phyloP scores from a whole-genome alignment of 2,329 filamentous ascomycete genomes.

The Phyllosticta ampelicida region DNA sequence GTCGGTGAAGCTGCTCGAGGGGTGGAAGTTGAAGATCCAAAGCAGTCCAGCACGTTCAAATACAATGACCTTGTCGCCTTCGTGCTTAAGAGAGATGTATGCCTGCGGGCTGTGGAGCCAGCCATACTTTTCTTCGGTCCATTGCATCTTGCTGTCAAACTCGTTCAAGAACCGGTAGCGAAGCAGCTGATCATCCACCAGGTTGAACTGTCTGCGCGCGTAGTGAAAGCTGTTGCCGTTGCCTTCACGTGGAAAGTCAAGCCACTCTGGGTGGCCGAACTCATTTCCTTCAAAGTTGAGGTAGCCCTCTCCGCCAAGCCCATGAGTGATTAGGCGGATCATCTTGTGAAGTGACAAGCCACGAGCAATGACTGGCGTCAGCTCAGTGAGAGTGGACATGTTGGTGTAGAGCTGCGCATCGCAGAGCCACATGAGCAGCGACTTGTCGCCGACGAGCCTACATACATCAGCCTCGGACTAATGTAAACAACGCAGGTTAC shows the following conservation, averaged over 20 bases:
- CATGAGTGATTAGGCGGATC: slow-evolving; percentile 88
- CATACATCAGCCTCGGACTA: slow-evolving; percentile 14
- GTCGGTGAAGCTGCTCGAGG: slow-evolving; percentile 73
- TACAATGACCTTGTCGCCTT: slow-evolving; percentile 85
- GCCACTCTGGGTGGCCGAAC: slow-evolving; percentile 97
- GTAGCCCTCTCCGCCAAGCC: slow-evolving; percentile 87
- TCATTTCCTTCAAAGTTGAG: slow-evolving; percentile 99
- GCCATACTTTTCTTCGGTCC: slow-evolving; percentile 74
- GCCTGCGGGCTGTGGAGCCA: slow-evolving; percentile 83
- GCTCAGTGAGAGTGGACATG: slow-evolving; percentile 78
- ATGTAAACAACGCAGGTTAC: slow-evolving; percentile 27
- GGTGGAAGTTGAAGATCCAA: slow-evolving; percentile 96
- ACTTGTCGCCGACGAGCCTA: slow-evolving; percentile 94
- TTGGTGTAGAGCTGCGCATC: slow-evolving; percentile 96
- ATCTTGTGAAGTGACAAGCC: slow-evolving; percentile 94
- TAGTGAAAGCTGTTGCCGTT: slow-evolving; percentile 94
- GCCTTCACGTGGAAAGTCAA: slow-evolving; percentile 91
- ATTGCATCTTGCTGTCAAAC: slow-evolving; percentile 88
- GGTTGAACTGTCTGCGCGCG: slow-evolving; percentile 83
- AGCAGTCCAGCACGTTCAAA: slow-evolving; percentile 86
- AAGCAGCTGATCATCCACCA: slow-evolving; percentile 74
- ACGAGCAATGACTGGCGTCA: slow-evolving; percentile 80
- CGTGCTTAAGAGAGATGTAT: slow-evolving; percentile 88
- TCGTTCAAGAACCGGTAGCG: slow-evolving; percentile 88
- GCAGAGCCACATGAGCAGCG: slow-evolving; percentile 94